These are phyloP conservation scores for Suhomyces coccinellae DNA, from an alignment of 1,139 yeast species.

Conservation along the genomic window DNA sequence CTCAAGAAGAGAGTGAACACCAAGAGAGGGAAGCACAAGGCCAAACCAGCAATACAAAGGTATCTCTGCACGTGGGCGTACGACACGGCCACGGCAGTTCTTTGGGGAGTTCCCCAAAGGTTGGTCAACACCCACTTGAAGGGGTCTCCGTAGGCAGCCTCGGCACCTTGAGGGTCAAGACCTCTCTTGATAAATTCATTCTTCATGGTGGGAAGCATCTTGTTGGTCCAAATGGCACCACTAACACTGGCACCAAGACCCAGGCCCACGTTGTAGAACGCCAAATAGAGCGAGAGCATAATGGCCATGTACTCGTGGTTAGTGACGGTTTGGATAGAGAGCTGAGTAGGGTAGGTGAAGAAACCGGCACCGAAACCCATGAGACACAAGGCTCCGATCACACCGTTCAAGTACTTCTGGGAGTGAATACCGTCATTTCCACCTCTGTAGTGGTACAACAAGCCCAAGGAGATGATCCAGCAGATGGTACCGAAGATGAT, in stretches of 20 bases:
- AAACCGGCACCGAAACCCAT: conserved; percentile 75
- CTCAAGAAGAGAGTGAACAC: conserved; percentile 51
- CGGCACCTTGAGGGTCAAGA: conserved; percentile 32
- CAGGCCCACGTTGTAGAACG: conserved; percentile 60
- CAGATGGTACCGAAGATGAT: conserved; percentile 56
- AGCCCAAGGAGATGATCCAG: conserved; percentile 60
- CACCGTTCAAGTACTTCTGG: conserved; percentile 43
- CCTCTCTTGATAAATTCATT: conserved; percentile 16
- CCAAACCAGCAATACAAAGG: conserved; percentile 54
- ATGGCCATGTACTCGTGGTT: conserved; percentile 67
- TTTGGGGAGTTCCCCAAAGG: conserved; percentile 62
- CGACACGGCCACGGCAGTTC: conserved; percentile 56
- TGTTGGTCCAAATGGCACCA: conserved; percentile 66
- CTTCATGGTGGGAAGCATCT: conserved; percentile 35
- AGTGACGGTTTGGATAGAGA: conserved; percentile 61
- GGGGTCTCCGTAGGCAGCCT: conserved; percentile 55
- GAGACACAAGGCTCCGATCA: conserved; percentile 64
- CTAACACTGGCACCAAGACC: conserved; percentile 56
- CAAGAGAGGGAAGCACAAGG: conserved; percentile 55
- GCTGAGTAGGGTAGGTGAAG: conserved; percentile 67
- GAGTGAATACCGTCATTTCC: conserved; percentile 40
- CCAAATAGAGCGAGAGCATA: conserved; percentile 55
- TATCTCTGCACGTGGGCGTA: conserved; percentile 61
- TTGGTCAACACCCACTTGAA: conserved; percentile 45
- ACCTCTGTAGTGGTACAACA: conserved; percentile 59